These are phyloP conservation scores for Cyberlindnera mrakii DNA, from an alignment of 805 yeast species.

Conservation along the genomic window DNA sequence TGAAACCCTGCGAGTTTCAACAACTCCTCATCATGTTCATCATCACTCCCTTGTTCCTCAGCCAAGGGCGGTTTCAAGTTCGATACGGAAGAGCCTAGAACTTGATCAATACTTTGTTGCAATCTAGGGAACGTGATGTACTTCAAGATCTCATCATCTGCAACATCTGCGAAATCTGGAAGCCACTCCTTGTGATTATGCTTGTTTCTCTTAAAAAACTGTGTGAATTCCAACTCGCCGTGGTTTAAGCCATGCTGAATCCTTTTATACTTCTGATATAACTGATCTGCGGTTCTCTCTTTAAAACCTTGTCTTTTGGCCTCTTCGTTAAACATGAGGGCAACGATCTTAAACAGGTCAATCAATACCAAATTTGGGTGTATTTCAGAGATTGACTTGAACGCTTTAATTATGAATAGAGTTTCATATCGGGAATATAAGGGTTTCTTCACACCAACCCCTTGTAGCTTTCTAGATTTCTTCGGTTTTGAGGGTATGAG, in stretches of 20 bases:
- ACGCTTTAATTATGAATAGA: constrained; percentile 19
- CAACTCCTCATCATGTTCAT: neutral
- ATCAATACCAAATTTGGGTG: constrained; percentile 18
- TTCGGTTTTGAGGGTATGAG: constrained; percentile 3
- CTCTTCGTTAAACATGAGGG: constrained; percentile 19
- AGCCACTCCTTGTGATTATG: constrained; percentile 21
- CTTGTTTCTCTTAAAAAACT: constrained; percentile 15
- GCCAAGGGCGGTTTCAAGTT: constrained; percentile 6
- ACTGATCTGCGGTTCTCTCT: constrained; percentile 22
- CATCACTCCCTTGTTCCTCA: constrained; percentile 3
- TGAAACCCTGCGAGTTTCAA: neutral
- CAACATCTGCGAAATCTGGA: constrained; percentile 12
- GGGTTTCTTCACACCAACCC: constrained; percentile 24
- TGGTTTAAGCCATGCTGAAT: constrained; percentile 22
- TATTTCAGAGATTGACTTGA: constrained; percentile 12
- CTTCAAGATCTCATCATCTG: constrained; percentile 8
- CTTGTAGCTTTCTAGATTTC: constrained; percentile 22
- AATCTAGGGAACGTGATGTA: constrained; percentile 13
- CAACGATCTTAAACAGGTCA: constrained; percentile 20
- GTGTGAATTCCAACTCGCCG: constrained; percentile 11
- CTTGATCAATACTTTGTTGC: constrained; percentile 13
- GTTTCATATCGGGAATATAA: constrained; percentile 22
- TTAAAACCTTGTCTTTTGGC: constrained; percentile 19
- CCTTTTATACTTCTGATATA: constrained; percentile 24
- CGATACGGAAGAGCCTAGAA: constrained; percentile 5